A percentile compares a stretch with the other conserved stretches of the same genome.
Evolutionary conservation across 2,329 filamentous ascomycete genomes (phyloP).

Genomic region (Fragosphaeria purpurea): DNA sequence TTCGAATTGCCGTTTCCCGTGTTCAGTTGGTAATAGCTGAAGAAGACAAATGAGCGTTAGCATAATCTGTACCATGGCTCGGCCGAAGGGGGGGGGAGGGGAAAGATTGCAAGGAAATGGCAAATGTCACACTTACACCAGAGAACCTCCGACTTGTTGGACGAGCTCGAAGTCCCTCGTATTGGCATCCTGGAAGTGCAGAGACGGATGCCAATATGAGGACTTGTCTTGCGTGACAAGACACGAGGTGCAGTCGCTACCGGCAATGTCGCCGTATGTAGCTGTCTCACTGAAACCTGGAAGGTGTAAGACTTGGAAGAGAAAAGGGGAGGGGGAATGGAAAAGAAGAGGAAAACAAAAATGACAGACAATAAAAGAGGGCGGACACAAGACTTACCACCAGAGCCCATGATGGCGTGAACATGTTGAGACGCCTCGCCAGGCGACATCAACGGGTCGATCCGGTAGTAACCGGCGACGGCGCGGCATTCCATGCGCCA

Average conservation of each 20-base stretch:
- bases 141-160: slow-evolving; percentile 68
- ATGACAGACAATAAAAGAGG: too few species aligned
- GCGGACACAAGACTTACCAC: slow-evolving; percentile 43
- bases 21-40: slow-evolving; percentile 76
- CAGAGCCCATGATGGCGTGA: slow-evolving; percentile 67
- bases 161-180: slow-evolving; percentile 62
- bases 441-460: slow-evolving; percentile 66
- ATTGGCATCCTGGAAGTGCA: slow-evolving; percentile 62
- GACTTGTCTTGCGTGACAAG: slow-evolving; percentile 72
- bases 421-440: slow-evolving; percentile 53
- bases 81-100: background rate
- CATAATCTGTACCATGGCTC: too few species aligned
- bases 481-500: slow-evolving; percentile 84
- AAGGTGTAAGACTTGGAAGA: background rate
- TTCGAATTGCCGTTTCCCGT: slow-evolving; percentile 36
- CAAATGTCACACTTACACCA: slow-evolving; percentile 52
- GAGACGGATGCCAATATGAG: slow-evolving; percentile 72
- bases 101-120: background rate
- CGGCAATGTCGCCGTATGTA: slow-evolving; percentile 45
- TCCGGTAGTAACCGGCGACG: slow-evolving; percentile 55
- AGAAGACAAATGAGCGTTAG: slow-evolving; percentile 10
- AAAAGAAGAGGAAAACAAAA: too few species aligned
- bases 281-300: slow-evolving; percentile 56
- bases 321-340: too few species aligned
- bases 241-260: slow-evolving; percentile 68